A percentile compares a stretch with the other conserved stretches of the same genome.
Conservation (phyloP, 169 alveolate species). For the Plasmodium fragile region DNA sequence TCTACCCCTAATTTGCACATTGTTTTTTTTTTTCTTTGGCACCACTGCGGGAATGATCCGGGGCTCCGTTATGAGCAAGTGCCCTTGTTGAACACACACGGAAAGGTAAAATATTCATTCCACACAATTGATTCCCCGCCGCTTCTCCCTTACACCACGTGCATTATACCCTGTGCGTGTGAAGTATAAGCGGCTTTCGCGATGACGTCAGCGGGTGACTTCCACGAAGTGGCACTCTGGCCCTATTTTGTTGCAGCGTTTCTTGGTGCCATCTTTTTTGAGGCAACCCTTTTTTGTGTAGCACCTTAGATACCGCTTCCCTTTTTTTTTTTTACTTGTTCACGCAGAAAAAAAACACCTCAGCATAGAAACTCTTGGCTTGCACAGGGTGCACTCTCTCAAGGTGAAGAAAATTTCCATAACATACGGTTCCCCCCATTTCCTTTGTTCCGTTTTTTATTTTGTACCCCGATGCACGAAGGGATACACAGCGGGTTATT, state of each 20-base stretch:
- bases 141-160: background rate
- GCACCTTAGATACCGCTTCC: background rate
- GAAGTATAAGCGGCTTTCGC: background rate
- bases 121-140: background rate
- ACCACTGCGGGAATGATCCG: background rate
- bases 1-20: background rate
- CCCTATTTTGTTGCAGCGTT: background rate
- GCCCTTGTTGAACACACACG: background rate
- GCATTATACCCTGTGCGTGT: background rate
- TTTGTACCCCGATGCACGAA: background rate
- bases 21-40: background rate
- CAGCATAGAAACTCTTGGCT: background rate
- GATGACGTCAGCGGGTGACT: background rate
- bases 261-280: background rate
- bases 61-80: background rate
- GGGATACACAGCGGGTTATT: background rate
- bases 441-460: background rate
- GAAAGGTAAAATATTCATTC: background rate
- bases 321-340: background rate
- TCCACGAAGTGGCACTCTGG: background rate
- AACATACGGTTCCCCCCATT: background rate
- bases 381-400: background rate
- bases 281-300: background rate
- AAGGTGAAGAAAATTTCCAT: background rate
- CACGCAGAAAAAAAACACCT: background rate